Percentiles rank a stretch among this genome's conserved stretches.
Evolutionary conservation across 2,329 filamentous ascomycete species (phyloP).

Genomic region (Hymenoscyphus albidus): DNA sequence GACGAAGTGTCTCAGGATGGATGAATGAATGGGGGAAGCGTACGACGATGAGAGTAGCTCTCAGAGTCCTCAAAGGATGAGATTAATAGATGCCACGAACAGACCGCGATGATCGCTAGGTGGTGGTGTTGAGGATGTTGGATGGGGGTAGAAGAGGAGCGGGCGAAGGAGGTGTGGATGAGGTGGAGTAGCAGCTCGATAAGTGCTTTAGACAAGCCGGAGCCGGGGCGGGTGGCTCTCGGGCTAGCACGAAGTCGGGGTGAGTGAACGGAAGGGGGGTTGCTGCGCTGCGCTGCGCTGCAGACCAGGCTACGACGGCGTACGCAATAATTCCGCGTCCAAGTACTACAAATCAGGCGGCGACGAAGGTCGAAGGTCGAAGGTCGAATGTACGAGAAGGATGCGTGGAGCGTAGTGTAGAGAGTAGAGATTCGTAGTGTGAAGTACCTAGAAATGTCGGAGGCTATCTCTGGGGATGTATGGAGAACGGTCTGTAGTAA

Average conservation of each 20-base stretch:
- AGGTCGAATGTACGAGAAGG: conserved; percentile 17
- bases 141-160: conserved; percentile 17
- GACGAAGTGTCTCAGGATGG: conserved; percentile 19
- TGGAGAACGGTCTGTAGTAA: too few species aligned
- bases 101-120: conserved; percentile 5
- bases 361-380: conserved; percentile 7
- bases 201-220: conserved; percentile 17
- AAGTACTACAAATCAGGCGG: conserved; percentile 14
- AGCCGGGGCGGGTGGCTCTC: neutral
- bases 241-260: neutral
- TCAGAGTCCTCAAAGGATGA: conserved; percentile 1
- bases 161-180: conserved; percentile 15
- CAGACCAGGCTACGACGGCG: conserved; percentile 12
- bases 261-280: neutral
- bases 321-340: conserved; percentile 15
- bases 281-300: neutral
- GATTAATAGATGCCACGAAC: neutral
- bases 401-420: neutral
- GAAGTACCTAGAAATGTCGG: neutral
- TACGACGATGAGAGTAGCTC: neutral
- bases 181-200: conserved; percentile 14
- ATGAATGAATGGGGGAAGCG: conserved; percentile 14
- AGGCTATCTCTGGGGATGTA: neutral
- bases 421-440: neutral
- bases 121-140: conserved; percentile 13